A percentile compares a stretch with the other conserved stretches of the same genome.
Evolutionary conservation across 176 grass and related monocot species (phyloP).

Genomic region (Avena atlantica): DNA sequence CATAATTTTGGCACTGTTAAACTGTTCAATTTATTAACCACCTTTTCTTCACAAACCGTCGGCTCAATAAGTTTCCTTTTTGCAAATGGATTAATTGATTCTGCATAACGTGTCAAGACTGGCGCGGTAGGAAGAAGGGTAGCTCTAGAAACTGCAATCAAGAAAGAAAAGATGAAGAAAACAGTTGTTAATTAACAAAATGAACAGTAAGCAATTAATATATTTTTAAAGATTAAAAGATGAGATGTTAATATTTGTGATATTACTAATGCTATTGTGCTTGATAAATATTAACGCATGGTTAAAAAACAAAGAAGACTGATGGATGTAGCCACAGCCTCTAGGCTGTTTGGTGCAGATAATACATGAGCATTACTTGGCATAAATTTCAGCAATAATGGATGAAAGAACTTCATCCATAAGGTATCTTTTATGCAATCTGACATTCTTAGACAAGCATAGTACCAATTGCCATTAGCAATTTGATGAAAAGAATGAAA

Average conservation of each 20-base stretch:
- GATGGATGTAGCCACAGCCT: not conserved
- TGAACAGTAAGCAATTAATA: slow-evolving; percentile 36
- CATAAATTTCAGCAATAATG: slow-evolving; percentile 10
- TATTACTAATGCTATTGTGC: slow-evolving; percentile 13
- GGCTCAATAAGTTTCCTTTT: slow-evolving; percentile 67
- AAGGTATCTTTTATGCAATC: not conserved
- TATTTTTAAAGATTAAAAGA: not conserved
- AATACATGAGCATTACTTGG: not conserved
- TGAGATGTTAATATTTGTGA: slow-evolving; percentile 6
- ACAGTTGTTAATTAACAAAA: not conserved
- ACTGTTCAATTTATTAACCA: slow-evolving; percentile 57
- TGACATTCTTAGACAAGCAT: not conserved
- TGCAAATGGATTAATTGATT: slow-evolving; percentile 76
- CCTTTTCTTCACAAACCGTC: slow-evolving; percentile 58
- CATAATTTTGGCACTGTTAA: slow-evolving; percentile 72
- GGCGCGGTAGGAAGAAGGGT: slow-evolving; percentile 64
- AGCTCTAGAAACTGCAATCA: slow-evolving; percentile 65
- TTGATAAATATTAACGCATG: slow-evolving; percentile 14
- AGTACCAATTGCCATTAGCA: not conserved
- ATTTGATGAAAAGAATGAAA: not conserved
- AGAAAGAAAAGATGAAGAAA: slow-evolving; percentile 28
- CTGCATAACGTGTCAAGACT: slow-evolving; percentile 79
- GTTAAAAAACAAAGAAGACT: not conserved
- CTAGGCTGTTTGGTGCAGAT: no score
- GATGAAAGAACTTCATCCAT: not conserved